Evolutionary conservation across 1,284 basidiomycete genomes (phyloP).

Genomic region (Rhodotorula sp.): DNA sequence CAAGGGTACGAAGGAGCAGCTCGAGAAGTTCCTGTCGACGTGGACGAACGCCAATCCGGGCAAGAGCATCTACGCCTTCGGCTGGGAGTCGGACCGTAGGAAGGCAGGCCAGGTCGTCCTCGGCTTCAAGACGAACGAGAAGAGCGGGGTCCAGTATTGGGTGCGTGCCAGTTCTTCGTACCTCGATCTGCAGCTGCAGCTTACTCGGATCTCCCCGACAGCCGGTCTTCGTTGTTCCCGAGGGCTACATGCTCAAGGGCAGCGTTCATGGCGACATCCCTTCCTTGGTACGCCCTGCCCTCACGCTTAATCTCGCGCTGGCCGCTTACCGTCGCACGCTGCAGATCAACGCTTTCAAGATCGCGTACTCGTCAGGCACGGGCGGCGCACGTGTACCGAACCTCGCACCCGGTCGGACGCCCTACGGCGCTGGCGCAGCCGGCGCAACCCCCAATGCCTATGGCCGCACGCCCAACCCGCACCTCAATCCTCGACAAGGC

Average conservation of each 20-base stretch:
- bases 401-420: background rate
- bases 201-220: constrained; percentile 46
- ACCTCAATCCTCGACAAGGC: background rate
- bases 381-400: background rate
- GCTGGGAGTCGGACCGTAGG: constrained; percentile 69
- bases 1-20: constrained; percentile 80
- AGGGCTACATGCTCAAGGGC: constrained; percentile 61
- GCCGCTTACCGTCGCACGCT: background rate
- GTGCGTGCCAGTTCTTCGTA: constrained; percentile 54
- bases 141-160: constrained; percentile 71
- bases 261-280: constrained; percentile 26
- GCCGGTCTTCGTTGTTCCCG: constrained; percentile 85
- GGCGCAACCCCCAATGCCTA: background rate
- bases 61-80: constrained; percentile 94
- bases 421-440: background rate
- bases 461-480: background rate
- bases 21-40: constrained; percentile 85
- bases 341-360: constrained; percentile 36
- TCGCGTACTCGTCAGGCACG: constrained; percentile 18
- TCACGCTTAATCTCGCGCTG: background rate
- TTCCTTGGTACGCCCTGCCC: constrained; percentile 3
- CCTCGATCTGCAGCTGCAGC: background rate
- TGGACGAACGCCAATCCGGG: constrained; percentile 89
- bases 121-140: constrained; percentile 86
- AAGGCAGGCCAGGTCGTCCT: constrained; percentile 90